Base-by-base conservation (phyloP, 108 stramenopile genomes). In the Pseudonitzschia delicatissima region DNA sequence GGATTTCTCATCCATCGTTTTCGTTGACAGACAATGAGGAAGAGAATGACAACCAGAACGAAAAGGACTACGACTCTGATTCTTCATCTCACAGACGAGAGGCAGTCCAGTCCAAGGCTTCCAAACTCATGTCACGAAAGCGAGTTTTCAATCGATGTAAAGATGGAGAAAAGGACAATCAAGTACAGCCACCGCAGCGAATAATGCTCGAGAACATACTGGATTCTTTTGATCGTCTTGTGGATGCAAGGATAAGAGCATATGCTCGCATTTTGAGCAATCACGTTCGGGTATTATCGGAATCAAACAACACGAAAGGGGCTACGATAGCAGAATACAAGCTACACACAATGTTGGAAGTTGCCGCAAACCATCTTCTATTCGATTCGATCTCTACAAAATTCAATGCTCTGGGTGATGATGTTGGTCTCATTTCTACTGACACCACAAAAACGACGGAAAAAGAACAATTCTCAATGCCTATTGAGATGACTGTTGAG, bases 151-250 rank as follows among this genome's bases (percentile, higher is more conserved):
- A 55, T 7, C 11, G 0, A 33, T 28, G 29, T 7, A 53, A 11
- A 25, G 8, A 1, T 27, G 5, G 45, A 13, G 18, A 0, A 7
- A 53, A 7, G 25, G 27, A 3, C 45, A 45, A 45, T 18, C 5
- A 28, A 1, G 1, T 31, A 17, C 31, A 55, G 26, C 53, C 2
- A 13, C 53, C 53, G n/a, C n/a, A 33, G n/a, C 12, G 29, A n/a
- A 27, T 33, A 12, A 52, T 67, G 66, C 52, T 64, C 7, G 60
- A 61, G 60, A 61, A 36, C 37, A 40, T 61, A 12, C 32, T 40
- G 17, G 2, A 61, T 36, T 61, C 60, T 18, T 61, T 61, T 26
- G 60, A 40, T 42, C 60, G 40, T 11, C 34, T 61, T 13, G 60
- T 61, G 0, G 60, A 61, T 20, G 60, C 60, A 26, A n/a, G 60